These are phyloP conservation scores for Aureobasidium pullulans DNA, from an alignment of 2,329 filamentous ascomycete genomes.

Conservation along the genomic window DNA sequence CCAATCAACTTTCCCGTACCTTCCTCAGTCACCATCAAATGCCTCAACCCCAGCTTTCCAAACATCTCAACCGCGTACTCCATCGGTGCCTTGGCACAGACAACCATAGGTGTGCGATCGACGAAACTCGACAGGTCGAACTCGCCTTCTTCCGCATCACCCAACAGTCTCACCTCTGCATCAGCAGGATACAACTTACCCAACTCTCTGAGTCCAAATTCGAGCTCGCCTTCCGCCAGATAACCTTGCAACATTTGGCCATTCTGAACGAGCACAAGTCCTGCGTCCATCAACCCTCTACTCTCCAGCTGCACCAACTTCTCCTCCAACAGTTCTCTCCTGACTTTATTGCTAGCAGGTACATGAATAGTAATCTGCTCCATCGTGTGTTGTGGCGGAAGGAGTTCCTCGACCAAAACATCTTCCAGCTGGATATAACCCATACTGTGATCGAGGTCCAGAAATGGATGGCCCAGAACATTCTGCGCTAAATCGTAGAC, in stretches of 20 bases:
- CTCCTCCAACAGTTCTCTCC: conserved; percentile 32
- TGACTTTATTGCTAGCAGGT: conserved; percentile 37
- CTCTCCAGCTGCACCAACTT: conserved; percentile 43
- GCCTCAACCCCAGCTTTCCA: conserved; percentile 47
- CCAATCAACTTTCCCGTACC: conserved; percentile 45
- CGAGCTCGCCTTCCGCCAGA: conserved; percentile 47
- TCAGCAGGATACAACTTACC: conserved; percentile 28
- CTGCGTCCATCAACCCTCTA: conserved; percentile 50
- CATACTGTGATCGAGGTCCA: conserved; percentile 46
- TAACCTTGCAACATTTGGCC: conserved; percentile 47
- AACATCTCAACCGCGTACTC: conserved; percentile 56
- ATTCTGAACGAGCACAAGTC: conserved; percentile 47
- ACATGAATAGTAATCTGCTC: conserved; percentile 47
- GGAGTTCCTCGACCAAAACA: conserved; percentile 38
- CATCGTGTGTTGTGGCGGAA: conserved; percentile 50
- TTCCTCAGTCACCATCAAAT: conserved; percentile 48
- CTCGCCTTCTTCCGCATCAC: conserved; percentile 28
- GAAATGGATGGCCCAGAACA: conserved; percentile 51
- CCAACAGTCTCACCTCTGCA: conserved; percentile 33
- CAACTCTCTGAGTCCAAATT: conserved; percentile 39
- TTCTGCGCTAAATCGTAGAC: conserved; percentile 56
- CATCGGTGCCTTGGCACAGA: conserved; percentile 47
- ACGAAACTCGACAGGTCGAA: conserved; percentile 45
- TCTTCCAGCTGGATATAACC: conserved; percentile 33
- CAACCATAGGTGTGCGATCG: conserved; percentile 46